A percentile compares a stretch with the other conserved stretches of the same genome.
Evolutionary conservation across 352 stramenopile species (phyloP).

Genomic region (Pythium guiyangense): DNA sequence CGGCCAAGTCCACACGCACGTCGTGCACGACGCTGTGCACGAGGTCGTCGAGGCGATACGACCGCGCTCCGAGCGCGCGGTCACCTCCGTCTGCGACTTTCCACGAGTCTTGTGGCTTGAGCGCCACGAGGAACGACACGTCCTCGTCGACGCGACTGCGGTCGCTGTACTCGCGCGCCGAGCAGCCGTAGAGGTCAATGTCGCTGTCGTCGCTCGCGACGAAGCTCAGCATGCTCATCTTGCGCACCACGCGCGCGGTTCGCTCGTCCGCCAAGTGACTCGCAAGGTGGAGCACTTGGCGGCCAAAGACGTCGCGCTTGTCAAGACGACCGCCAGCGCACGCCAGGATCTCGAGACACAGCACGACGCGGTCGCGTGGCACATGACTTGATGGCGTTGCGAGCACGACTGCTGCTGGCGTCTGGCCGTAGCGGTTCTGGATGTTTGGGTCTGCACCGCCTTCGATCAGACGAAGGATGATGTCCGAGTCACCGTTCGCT

Average conservation of each 20-base stretch:
- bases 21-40: conserved; percentile 26
- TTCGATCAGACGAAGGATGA: conserved; percentile 53
- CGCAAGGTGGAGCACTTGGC: conserved; percentile 48
- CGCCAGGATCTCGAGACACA: conserved; percentile 50
- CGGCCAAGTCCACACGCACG: conserved; percentile 44
- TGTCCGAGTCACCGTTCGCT: conserved; percentile 27
- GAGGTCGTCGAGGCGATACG: conserved; percentile 26
- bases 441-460: conserved; percentile 49
- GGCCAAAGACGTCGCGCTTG: conserved; percentile 61
- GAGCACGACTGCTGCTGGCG: conserved; percentile 48
- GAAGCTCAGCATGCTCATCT: conserved; percentile 19
- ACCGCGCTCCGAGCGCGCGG: conserved; percentile 16
- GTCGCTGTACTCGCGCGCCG: conserved; percentile 47
- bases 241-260: conserved; percentile 27
- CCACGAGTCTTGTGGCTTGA: conserved; percentile 25
- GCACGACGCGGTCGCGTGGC: conserved; percentile 20
- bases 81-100: conserved; percentile 3
- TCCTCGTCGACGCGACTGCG: conserved; percentile 21
- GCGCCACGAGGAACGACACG: conserved; percentile 19
- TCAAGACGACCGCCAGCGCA: conserved; percentile 39
- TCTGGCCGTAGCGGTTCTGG: conserved; percentile 72
- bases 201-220: conserved; percentile 13
- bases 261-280: conserved; percentile 34
- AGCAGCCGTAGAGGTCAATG: conserved; percentile 66
- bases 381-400: conserved; percentile 15